These are phyloP conservation scores for Sinapis alba DNA, from an alignment of 441 rosid genomes.

Conservation along the genomic window DNA sequence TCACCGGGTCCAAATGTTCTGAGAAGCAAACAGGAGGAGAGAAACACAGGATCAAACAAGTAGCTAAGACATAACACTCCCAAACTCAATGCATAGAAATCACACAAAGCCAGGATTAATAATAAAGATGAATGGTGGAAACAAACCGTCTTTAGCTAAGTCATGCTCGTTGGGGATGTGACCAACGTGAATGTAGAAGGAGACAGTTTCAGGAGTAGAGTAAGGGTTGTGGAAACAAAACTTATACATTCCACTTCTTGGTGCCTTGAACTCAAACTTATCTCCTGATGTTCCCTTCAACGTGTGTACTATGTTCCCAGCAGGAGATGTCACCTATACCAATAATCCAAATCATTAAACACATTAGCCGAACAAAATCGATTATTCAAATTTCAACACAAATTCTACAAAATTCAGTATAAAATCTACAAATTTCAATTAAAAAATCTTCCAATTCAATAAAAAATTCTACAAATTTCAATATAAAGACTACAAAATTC, in stretches of 20 bases:
- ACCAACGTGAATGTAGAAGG: constrained; percentile 90
- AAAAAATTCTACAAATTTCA: too few relatives aligned
- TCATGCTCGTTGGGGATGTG: constrained; percentile 88
- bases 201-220: constrained; percentile 82
- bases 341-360: not conserved
- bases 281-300: too few relatives aligned
- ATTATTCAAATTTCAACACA: too few relatives aligned
- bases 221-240: constrained; percentile 91
- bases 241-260: constrained; percentile 48
- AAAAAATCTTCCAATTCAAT: too few relatives aligned
- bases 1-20: too few relatives aligned
- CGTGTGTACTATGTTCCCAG: too few relatives aligned
- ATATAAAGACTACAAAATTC: too few relatives aligned
- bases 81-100: not conserved
- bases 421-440: too few relatives aligned
- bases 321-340: too few relatives aligned
- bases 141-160: constrained; percentile 81
- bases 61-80: not conserved
- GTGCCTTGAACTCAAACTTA: too few relatives aligned
- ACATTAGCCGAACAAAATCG: not conserved
- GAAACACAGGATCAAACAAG: constrained; percentile 5
- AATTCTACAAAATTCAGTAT: too few relatives aligned
- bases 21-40: constrained; percentile 25
- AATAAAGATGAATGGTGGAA: not conserved
- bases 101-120: too few relatives aligned